Evolutionary conservation across 768 basidiomycete species (phyloP).

Genomic region (Inosperma sp.): DNA sequence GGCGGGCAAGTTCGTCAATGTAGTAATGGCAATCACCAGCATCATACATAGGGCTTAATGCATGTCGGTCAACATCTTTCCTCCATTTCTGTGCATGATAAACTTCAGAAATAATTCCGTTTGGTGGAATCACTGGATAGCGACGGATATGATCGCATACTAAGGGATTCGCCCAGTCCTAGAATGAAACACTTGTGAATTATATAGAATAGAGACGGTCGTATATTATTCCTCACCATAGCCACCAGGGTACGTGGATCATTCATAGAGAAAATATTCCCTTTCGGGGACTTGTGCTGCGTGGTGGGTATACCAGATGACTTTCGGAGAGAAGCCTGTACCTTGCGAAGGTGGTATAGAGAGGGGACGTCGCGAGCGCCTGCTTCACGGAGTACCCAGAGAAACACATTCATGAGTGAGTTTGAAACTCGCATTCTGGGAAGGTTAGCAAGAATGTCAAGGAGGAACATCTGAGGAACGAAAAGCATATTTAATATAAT

Average conservation of each 20-base stretch:
- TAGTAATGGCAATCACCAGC: conserved; percentile 14
- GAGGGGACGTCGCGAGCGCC: conserved; percentile 14
- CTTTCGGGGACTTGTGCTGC: conserved; percentile 3
- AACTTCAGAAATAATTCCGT: conserved; percentile 12
- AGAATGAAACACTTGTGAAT: not conserved
- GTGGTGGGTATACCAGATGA: not conserved
- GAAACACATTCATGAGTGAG: conserved; percentile 14
- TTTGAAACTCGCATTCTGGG: conserved; percentile 18
- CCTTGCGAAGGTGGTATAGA: conserved; percentile 13
- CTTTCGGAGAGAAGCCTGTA: conserved; percentile 11
- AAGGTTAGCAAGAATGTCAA: conserved; percentile 19
- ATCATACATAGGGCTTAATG: conserved; percentile 17
- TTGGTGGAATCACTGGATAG: conserved; percentile 6
- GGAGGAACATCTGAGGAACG: conserved; percentile 16
- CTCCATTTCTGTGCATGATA: conserved; percentile 16
- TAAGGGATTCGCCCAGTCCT: conserved; percentile 12
- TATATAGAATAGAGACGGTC: not conserved
- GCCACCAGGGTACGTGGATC: conserved; percentile 4
- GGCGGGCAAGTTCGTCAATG: conserved; percentile 18
- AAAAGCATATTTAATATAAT: conserved; percentile 1
- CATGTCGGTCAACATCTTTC: conserved; percentile 10
- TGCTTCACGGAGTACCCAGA: conserved; percentile 18
- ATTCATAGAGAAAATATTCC: conserved; percentile 9
- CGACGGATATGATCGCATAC: conserved; percentile 1
- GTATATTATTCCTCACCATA: conserved; percentile 4